A percentile compares a stretch with the other conserved stretches of the same genome.
phyloP scores from a whole-genome alignment of 78 protist genomes.

The Trichosphaerium sp. region DNA sequence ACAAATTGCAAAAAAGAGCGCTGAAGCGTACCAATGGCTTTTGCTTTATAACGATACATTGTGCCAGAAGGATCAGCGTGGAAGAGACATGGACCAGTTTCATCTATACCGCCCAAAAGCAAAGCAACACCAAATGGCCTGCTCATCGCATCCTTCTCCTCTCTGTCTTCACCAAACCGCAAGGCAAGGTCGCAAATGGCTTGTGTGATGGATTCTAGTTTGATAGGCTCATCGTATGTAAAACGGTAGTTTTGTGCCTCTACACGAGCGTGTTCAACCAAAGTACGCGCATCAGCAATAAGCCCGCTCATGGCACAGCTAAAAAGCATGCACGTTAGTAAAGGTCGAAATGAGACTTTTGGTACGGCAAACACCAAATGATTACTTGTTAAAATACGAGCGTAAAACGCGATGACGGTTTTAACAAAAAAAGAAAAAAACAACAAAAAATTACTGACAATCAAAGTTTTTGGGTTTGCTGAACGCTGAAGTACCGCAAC shows the following conservation, averaged over 20 bases:
- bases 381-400: too few species aligned
- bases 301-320: slow-evolving; percentile 93
- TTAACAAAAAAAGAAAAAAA: not conserved
- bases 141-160: slow-evolving; percentile 55
- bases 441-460: not conserved
- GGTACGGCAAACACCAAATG: too few species aligned
- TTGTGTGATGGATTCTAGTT: slow-evolving; percentile 81
- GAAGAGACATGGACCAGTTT: slow-evolving; percentile 80
- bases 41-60: slow-evolving; percentile 43
- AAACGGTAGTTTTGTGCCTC: slow-evolving; percentile 96
- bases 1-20: too few species aligned
- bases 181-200: slow-evolving; percentile 86
- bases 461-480: slow-evolving; percentile 38
- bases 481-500: not conserved
- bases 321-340: slow-evolving; percentile 71
- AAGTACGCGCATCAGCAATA: slow-evolving; percentile 94
- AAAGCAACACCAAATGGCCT: slow-evolving; percentile 99
- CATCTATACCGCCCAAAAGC: slow-evolving; percentile 96
- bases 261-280: slow-evolving; percentile 93
- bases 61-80: slow-evolving; percentile 99
- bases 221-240: slow-evolving; percentile 94
- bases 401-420: too few species aligned
- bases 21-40: slow-evolving; percentile 89
- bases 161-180: slow-evolving; percentile 83
- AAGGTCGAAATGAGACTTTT: too few species aligned